These are phyloP conservation scores for Ramicandelaber brevisporus DNA, from an alignment of 192 early-diverging fungal species.

Conservation along the genomic window DNA sequence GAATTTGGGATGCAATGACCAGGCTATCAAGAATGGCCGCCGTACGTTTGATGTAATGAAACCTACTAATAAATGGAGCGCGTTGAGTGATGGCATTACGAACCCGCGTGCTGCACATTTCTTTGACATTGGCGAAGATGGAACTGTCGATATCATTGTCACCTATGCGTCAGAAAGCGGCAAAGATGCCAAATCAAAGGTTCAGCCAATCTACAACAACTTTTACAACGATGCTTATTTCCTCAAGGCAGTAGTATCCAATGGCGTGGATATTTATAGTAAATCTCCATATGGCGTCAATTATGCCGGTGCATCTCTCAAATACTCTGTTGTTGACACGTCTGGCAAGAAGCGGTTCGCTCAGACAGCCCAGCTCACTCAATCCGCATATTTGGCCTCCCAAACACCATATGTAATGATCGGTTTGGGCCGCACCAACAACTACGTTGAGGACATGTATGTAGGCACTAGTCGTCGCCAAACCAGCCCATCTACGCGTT, in stretches of 20 bases:
- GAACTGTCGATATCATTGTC: constrained; percentile 53
- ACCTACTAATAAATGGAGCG: too few relatives aligned
- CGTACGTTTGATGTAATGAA: constrained; percentile 40
- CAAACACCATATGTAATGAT: constrained; percentile 59
- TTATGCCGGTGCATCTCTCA: constrained; percentile 59
- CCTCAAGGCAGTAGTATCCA: constrained; percentile 48
- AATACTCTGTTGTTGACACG: constrained; percentile 64
- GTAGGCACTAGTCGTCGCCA: constrained; percentile 47
- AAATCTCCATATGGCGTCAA: constrained; percentile 57
- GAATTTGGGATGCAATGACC: constrained; percentile 18
- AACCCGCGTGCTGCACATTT: constrained; percentile 39
- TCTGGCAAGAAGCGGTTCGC: constrained; percentile 47
- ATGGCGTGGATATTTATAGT: constrained; percentile 30
- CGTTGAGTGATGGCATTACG: constrained; percentile 19
- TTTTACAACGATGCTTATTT: constrained; percentile 90
- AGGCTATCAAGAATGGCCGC: constrained; percentile 16
- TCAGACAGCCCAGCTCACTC: constrained; percentile 55
- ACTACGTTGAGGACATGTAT: constrained; percentile 85
- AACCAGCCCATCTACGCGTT: constrained; percentile 23
- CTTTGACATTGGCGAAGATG: constrained; percentile 79
- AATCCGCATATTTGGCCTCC: constrained; percentile 48
- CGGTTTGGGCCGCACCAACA: constrained; percentile 82
- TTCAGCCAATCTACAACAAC: constrained; percentile 68
- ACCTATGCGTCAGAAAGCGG: constrained; percentile 12
- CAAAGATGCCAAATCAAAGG: constrained; percentile 16